These are phyloP conservation scores for Gossypium raimondii DNA, from an alignment of 345 rosid genomes.

Conservation along the genomic window DNA sequence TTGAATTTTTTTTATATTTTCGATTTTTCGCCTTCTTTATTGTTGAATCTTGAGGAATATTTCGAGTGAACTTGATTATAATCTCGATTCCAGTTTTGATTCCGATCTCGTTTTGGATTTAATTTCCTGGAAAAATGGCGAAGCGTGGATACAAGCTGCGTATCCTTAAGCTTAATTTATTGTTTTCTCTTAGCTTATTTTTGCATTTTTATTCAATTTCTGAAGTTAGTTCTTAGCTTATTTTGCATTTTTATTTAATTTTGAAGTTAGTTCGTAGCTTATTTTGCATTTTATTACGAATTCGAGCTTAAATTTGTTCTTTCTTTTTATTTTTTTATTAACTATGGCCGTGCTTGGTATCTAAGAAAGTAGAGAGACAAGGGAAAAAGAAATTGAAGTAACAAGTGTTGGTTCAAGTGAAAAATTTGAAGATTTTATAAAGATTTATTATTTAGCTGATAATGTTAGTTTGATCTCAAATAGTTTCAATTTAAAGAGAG, in stretches of 20 bases:
- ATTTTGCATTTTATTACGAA: not conserved
- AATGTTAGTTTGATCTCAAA: slow-evolving; percentile 7
- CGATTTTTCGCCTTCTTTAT: not conserved
- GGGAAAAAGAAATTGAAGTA: not conserved
- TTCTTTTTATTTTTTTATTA: not conserved
- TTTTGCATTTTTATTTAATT: too few relatives aligned
- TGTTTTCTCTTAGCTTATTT: not conserved
- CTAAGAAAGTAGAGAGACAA: not conserved
- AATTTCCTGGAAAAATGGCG: slow-evolving; percentile 40
- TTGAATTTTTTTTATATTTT: not conserved
- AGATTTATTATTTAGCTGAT: not conserved
- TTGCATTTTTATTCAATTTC: slow-evolving; percentile 2
- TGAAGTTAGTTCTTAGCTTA: too few relatives aligned
- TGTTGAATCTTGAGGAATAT: slow-evolving; percentile 23
- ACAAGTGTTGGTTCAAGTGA: not conserved
- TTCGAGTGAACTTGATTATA: slow-evolving; percentile 19
- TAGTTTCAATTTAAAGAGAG: not conserved
- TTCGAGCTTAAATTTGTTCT: slow-evolving; percentile 5
- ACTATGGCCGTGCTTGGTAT: not conserved
- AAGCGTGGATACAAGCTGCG: slow-evolving; percentile 97
- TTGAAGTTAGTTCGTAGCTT: slow-evolving; percentile 1
- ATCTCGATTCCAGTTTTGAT: not conserved
- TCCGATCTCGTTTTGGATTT: slow-evolving; percentile 27
- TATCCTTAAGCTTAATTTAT: slow-evolving; percentile 47
- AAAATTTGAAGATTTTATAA: not conserved